A percentile compares a stretch with the other conserved stretches of the same genome.
Evolutionary conservation across 1,139 yeast genomes (phyloP).

Genomic region (Saccharomyces hybrid): DNA sequence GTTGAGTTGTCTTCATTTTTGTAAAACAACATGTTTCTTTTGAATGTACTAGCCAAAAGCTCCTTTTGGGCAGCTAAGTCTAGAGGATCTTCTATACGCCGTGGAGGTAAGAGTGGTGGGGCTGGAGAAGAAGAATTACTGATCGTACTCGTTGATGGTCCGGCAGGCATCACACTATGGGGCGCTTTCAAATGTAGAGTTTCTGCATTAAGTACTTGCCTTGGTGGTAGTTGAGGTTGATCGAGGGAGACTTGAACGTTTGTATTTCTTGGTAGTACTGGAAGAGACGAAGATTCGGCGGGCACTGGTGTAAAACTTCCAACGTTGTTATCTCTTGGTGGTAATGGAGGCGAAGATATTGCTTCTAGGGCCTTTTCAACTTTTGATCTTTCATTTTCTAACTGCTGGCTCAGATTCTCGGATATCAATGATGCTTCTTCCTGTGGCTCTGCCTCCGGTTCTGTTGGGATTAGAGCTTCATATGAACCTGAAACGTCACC

Average conservation of each 20-base stretch:
- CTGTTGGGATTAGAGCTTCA: not conserved
- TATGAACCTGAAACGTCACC: not conserved
- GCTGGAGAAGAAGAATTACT: not conserved
- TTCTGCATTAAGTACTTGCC: not conserved
- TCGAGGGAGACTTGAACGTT: slow-evolving; percentile 4
- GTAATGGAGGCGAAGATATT: slow-evolving; percentile 7
- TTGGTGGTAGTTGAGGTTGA: not conserved
- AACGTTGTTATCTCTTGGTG: slow-evolving; percentile 8
- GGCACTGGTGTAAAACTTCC: not conserved
- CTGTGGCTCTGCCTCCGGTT: not conserved
- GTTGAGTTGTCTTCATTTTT: not conserved
- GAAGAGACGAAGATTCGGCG: slow-evolving; percentile 3
- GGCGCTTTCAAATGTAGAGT: not conserved
- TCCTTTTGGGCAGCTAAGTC: not conserved
- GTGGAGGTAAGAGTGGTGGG: slow-evolving; percentile 4
- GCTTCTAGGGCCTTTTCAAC: slow-evolving; percentile 5
- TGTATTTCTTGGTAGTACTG: slow-evolving; percentile 7
- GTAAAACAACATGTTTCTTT: not conserved
- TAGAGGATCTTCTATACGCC: slow-evolving; percentile 32
- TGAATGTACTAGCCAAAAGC: not conserved
- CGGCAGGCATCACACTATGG: not conserved
- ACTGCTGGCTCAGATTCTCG: not conserved
- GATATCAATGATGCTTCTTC: slow-evolving; percentile 59
- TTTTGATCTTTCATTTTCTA: slow-evolving; percentile 2
- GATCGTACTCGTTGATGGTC: not conserved